phyloP scores from a whole-genome alignment of 768 basidiomycete genomes.

The Boletus edulis region DNA sequence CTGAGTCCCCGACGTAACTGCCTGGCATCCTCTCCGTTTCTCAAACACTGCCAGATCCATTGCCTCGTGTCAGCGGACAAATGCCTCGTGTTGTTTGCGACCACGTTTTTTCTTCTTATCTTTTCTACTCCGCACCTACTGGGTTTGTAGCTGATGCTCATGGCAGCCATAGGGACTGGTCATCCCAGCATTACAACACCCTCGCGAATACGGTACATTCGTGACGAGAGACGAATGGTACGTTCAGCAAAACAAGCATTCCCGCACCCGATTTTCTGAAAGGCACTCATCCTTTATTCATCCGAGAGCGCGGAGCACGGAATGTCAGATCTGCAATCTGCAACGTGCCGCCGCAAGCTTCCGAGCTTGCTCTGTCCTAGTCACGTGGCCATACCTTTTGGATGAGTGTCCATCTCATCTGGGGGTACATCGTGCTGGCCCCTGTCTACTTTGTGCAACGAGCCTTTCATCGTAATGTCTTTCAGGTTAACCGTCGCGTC shows the following conservation, averaged over 20 bases:
- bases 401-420: background rate
- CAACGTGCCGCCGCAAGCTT: conserved; percentile 23
- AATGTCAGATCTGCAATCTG: conserved; percentile 4
- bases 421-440: background rate
- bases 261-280: background rate
- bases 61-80: conserved; percentile 10
- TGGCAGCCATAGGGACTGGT: background rate
- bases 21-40: background rate
- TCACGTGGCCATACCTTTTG: conserved; percentile 16
- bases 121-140: background rate
- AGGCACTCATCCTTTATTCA: background rate
- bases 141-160: background rate
- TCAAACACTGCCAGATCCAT: background rate
- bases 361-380: conserved; percentile 25
- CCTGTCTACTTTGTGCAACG: conserved; percentile 19
- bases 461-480: conserved; percentile 19
- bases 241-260: background rate
- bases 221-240: background rate
- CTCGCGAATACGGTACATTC: no score
- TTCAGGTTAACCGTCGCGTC: conserved; percentile 12
- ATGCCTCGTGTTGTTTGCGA: background rate
- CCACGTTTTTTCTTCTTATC: background rate
- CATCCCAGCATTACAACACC: background rate
- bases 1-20: background rate
- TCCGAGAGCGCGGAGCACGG: conserved; percentile 1